Base-by-base conservation (phyloP, 768 basidiomycete species). In the Suillus spraguei region DNA sequence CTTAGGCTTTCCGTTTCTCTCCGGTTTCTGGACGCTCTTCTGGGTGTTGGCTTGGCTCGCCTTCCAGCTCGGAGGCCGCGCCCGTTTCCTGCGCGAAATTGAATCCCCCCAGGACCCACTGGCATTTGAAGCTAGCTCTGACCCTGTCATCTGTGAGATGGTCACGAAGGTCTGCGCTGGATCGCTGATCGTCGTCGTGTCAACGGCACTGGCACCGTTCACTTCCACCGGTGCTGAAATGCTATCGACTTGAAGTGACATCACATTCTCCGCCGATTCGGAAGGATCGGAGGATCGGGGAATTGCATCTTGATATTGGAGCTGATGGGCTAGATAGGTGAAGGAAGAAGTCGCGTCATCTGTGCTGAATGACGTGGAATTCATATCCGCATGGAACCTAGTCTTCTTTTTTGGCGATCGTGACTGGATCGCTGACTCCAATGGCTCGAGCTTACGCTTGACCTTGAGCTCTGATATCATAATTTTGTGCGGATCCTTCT, bases 361-460 rank as follows among this genome's bases (percentile, higher is more conserved):
- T 38, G 38, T 24, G 38, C 24, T 39, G 38, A 24, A 56, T 56
- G 55, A 39, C 5, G 22, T 56, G 38, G 36, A 10, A 28, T 24
- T 10, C 22, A 28, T 17, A 39, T 56, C 55, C 10, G 4, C 38
- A 10, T 56, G 24, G 38, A 56, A 11, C 36, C 38, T 56, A 11
- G 22, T 56, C 24, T 17, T 56, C 38, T 56, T 56, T 17, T 17
- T 38, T 17, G 38, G 24, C 11, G 20, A 11, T 38, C 17, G 38
- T n/a, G 33, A 53, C 38, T 56, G 22, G 16, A 11, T 56, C 17
- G 9, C 5, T 33, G 33, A n/a, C 52, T 53, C 16, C 6, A 16
- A 56, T 28, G 38, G 24, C 9, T 56, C 24, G 24, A 56, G 24
- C 55, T 56, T 56, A 39, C 38, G 38, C 55, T 56, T 56, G 33